Percentiles rank a stretch among this genome's conserved stretches.
Conservation (phyloP, 169 alveolate species). For the Cystoisospora suis region DNA sequence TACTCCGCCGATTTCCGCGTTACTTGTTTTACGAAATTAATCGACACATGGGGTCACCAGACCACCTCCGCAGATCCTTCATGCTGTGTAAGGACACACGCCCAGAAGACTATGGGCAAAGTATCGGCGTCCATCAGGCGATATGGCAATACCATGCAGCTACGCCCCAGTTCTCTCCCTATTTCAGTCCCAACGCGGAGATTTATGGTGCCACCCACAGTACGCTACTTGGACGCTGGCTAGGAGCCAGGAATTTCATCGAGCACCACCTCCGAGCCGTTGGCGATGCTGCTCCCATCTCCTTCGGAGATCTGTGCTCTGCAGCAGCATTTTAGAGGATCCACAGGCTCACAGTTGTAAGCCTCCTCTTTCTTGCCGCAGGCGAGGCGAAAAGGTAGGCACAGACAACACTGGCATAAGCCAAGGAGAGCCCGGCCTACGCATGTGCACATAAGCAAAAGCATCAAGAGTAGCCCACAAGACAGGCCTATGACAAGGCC, state of each 20-base stretch:
- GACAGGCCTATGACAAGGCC: background rate
- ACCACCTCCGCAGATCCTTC: too few species aligned
- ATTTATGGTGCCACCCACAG: too few species aligned
- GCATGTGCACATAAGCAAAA: background rate
- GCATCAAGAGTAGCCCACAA: background rate
- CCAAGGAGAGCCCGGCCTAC: background rate
- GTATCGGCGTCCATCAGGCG: too few species aligned
- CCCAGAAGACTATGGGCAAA: too few species aligned
- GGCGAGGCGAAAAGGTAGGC: background rate
- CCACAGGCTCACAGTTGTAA: background rate
- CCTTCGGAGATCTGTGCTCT: background rate
- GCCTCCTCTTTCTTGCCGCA: conserved; percentile 11
- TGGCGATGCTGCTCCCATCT: background rate
- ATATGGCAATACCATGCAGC: too few species aligned
- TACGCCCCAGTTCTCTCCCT: too few species aligned
- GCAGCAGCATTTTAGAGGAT: background rate
- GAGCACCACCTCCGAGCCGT: background rate
- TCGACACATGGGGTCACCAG: too few species aligned
- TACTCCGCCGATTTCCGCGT: too few species aligned
- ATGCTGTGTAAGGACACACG: too few species aligned
- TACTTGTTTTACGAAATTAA: too few species aligned
- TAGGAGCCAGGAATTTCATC: background rate
- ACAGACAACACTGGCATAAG: background rate
- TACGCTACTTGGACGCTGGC: too few species aligned
- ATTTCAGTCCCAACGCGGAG: too few species aligned